phyloP scores from a whole-genome alignment of 2,329 filamentous ascomycete species.

The Sporothrix phasma region DNA sequence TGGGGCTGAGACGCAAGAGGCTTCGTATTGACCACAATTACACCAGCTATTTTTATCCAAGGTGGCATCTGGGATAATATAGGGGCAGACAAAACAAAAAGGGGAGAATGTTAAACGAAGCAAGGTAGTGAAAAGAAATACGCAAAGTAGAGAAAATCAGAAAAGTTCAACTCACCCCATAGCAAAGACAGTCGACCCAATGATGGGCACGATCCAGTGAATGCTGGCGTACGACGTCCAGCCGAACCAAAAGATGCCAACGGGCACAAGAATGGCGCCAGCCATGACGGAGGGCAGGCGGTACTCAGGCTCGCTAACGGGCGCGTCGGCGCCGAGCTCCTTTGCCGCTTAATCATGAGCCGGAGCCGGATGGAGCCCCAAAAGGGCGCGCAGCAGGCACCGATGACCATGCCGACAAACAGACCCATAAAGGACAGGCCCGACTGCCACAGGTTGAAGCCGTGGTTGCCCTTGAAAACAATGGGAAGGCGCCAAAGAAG shows the following conservation, averaged over 20 bases:
- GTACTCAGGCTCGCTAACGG: conserved; percentile 70
- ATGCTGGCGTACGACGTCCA: conserved; percentile 71
- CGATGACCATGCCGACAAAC: conserved; percentile 56
- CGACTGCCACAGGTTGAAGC: conserved; percentile 67
- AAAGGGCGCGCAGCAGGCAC: conserved; percentile 52
- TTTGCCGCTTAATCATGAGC: conserved; percentile 45
- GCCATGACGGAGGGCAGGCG: conserved; percentile 65
- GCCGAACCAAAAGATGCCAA: conserved; percentile 79
- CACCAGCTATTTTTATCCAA: conserved; percentile 5
- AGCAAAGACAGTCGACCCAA: conserved; percentile 63
- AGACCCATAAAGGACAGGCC: conserved; percentile 72
- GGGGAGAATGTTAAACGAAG: not conserved
- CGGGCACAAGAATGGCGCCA: conserved; percentile 68
- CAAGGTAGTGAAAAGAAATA: not conserved
- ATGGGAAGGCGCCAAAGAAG: conserved; percentile 81
- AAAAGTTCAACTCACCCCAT: conserved; percentile 43
- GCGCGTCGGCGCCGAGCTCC: conserved; percentile 41
- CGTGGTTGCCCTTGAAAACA: conserved; percentile 64
- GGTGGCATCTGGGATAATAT: not conserved
- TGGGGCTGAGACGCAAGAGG: conserved; percentile 3
- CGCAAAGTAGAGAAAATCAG: too few relatives aligned
- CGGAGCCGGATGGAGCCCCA: conserved; percentile 52
- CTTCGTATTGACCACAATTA: not conserved
- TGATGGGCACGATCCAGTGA: conserved; percentile 67
- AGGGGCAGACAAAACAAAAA: not conserved